phyloP scores from a whole-genome alignment of 2,329 filamentous ascomycete genomes.

The Moelleriella libera region DNA sequence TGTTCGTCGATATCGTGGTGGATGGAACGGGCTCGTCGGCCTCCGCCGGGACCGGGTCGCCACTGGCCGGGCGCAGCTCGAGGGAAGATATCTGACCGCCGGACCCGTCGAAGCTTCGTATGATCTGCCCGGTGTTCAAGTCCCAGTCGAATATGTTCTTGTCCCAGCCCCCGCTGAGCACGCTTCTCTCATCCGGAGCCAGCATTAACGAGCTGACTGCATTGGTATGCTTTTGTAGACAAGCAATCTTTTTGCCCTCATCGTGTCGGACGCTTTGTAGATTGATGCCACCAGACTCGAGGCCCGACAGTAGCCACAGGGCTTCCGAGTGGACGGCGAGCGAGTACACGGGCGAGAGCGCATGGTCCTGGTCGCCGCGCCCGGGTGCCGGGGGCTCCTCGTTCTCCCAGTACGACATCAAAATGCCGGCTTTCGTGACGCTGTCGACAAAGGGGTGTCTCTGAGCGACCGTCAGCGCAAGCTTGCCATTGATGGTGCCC shows the following conservation, averaged over 20 bases:
- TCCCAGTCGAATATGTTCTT: constrained; percentile 94
- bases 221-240: constrained; percentile 71
- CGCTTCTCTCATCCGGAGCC: constrained; percentile 69
- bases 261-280: constrained; percentile 87
- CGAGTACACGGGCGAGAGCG: constrained; percentile 85
- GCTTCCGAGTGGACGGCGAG: constrained; percentile 81
- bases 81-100: constrained; percentile 79
- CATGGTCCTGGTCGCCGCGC: constrained; percentile 39
- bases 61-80: constrained; percentile 68
- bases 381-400: constrained; percentile 51
- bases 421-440: constrained; percentile 84
- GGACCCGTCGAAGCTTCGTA: constrained; percentile 61
- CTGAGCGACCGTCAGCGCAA: constrained; percentile 87
- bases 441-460: constrained; percentile 94
- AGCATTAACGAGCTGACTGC: constrained; percentile 81
- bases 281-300: constrained; percentile 86
- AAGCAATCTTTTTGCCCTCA: constrained; percentile 78
- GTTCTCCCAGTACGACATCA: constrained; percentile 98
- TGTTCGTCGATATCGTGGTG: constrained; percentile 67
- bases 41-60: constrained; percentile 60
- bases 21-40: constrained; percentile 44
- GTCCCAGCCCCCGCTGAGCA: constrained; percentile 93
- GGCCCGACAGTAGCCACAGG: constrained; percentile 79
- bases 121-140: constrained; percentile 67
- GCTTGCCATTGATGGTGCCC: constrained; percentile 87